phyloP scores from a whole-genome alignment of 192 early-diverging fungal species.

The Jimgerdemannia lactiflua region DNA sequence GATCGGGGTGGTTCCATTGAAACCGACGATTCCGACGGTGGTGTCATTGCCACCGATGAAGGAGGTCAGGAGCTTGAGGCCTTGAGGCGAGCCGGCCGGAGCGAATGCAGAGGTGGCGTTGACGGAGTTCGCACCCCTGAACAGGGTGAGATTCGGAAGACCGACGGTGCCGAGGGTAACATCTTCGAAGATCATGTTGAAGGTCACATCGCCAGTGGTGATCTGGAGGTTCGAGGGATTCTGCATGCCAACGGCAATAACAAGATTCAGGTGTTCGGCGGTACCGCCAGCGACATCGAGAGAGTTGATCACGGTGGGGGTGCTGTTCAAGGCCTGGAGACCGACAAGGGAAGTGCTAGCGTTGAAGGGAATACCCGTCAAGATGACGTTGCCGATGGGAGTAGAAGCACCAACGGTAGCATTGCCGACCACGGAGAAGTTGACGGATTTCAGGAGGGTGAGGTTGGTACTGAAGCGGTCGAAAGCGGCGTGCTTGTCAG shows the following conservation, averaged over 20 bases:
- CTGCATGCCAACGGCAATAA: conserved; percentile 35
- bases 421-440: conserved; percentile 42
- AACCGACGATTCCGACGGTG: conserved; percentile 38
- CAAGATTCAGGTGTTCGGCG: conserved; percentile 27
- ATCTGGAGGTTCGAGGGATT: conserved; percentile 49
- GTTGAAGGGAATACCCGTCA: conserved; percentile 53
- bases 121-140: conserved; percentile 39
- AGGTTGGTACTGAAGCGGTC: conserved; percentile 49
- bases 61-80: conserved; percentile 41
- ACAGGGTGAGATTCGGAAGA: conserved; percentile 39
- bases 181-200: conserved; percentile 39
- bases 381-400: conserved; percentile 48
- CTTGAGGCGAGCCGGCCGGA: conserved; percentile 38
- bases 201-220: conserved; percentile 45
- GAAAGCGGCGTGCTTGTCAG: conserved; percentile 44
- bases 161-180: conserved; percentile 44
- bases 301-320: conserved; percentile 46
- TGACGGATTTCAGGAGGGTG: conserved; percentile 34
- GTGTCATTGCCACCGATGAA: conserved; percentile 47
- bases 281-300: conserved; percentile 57
- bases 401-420: conserved; percentile 49
- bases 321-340: conserved; percentile 51
- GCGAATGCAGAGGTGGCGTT: conserved; percentile 43
- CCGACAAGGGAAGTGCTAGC: conserved; percentile 46
- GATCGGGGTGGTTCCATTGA: conserved; percentile 39